phyloP scores from a whole-genome alignment of 2,329 filamentous ascomycete genomes.

The Microsporum canis region DNA sequence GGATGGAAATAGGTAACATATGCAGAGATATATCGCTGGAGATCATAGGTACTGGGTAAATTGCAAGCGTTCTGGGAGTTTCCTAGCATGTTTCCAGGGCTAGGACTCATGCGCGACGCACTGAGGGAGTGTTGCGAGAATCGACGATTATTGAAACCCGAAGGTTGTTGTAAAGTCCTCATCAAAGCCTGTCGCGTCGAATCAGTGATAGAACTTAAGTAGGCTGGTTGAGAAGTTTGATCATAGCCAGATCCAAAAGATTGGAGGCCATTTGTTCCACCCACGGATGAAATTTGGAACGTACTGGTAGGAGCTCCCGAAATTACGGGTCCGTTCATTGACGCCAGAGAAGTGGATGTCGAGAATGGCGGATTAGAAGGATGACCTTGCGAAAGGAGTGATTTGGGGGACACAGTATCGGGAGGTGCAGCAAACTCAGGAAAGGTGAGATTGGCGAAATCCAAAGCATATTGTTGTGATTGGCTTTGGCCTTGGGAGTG shows the following conservation, averaged over 20 bases:
- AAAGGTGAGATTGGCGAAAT: conserved; percentile 52
- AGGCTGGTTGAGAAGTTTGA: conserved; percentile 18
- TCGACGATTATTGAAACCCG: conserved; percentile 44
- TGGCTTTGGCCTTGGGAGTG: conserved; percentile 58
- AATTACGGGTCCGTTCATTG: conserved; percentile 61
- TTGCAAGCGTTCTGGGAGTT: conserved; percentile 23
- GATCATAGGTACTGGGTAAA: conserved; percentile 69
- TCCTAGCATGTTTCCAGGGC: conserved; percentile 18
- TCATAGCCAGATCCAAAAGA: background rate
- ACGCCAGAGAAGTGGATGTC: conserved; percentile 63
- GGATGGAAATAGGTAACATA: conserved; percentile 91
- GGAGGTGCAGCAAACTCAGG: conserved; percentile 61
- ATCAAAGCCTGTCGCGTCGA: conserved; percentile 53
- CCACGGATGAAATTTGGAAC: conserved; percentile 22
- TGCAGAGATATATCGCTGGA: conserved; percentile 80
- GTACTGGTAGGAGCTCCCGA: conserved; percentile 49
- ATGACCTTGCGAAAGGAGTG: conserved; percentile 56
- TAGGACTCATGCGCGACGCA: conserved; percentile 35
- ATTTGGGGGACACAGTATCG: conserved; percentile 66
- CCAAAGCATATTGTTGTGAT: conserved; percentile 58
- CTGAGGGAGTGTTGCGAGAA: conserved; percentile 49
- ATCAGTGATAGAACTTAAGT: conserved; percentile 56
- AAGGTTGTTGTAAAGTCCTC: conserved; percentile 48
- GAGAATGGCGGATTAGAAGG: conserved; percentile 64
- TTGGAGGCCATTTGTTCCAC: background rate